Percentiles rank a stretch among this genome's conserved stretches.
Conservation (phyloP, 2,329 filamentous ascomycete genomes). For the Parasarocladium wereldwijsianum region DNA sequence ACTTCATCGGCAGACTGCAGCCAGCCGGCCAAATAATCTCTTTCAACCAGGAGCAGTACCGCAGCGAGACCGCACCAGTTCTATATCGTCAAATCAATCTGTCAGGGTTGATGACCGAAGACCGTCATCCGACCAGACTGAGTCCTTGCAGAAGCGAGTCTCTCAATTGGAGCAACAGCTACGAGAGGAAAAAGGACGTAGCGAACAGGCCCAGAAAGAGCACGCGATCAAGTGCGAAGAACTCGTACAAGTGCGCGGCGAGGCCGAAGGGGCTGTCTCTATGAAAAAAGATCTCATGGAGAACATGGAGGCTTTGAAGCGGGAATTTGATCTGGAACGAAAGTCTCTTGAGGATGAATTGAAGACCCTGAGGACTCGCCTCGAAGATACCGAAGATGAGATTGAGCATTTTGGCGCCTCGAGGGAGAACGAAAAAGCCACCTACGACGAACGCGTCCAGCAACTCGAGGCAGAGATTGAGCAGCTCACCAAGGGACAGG, state of each 20-base stretch:
- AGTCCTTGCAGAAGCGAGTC: slow-evolving; percentile 31
- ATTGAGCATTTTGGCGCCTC: slow-evolving; percentile 74
- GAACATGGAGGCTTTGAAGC: slow-evolving; percentile 85
- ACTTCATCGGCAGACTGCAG: slow-evolving; percentile 65
- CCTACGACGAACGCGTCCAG: slow-evolving; percentile 53
- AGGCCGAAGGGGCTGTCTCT: slow-evolving; percentile 73
- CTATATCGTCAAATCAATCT: slow-evolving; percentile 32
- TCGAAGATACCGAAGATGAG: slow-evolving; percentile 87
- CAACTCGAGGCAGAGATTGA: slow-evolving; percentile 59
- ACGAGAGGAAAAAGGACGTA: slow-evolving; percentile 53
- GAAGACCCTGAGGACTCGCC: slow-evolving; percentile 55
- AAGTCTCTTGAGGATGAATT: slow-evolving; percentile 73
- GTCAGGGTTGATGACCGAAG: slow-evolving; percentile 28
- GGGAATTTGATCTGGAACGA: slow-evolving; percentile 75
- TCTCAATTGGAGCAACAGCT: slow-evolving; percentile 66
- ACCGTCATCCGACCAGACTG: slow-evolving; percentile 29
- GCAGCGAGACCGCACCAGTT: slow-evolving; percentile 31
- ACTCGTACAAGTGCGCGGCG: slow-evolving; percentile 47
- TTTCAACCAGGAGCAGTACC: slow-evolving; percentile 35
- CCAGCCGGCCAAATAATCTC: slow-evolving; percentile 38
- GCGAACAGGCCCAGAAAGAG: slow-evolving; percentile 55
- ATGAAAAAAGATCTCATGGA: slow-evolving; percentile 89
- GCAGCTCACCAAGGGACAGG: slow-evolving; percentile 39
- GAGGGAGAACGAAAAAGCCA: slow-evolving; percentile 65
- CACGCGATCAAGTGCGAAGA: slow-evolving; percentile 40